phyloP scores from a whole-genome alignment of 169 alveolate genomes.

The Plasmodium blacklocki region DNA sequence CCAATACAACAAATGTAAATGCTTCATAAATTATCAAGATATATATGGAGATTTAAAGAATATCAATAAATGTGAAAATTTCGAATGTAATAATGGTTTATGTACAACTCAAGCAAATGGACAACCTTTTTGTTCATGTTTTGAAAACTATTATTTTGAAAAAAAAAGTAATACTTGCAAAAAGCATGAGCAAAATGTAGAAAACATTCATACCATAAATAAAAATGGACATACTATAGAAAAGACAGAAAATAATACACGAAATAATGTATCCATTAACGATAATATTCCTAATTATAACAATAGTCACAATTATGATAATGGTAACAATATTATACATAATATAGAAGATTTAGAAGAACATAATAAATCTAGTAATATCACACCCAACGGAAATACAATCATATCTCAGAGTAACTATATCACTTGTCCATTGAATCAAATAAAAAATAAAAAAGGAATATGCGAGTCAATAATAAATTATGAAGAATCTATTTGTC shows the following conservation, averaged over 20 bases:
- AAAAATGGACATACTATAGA: background rate
- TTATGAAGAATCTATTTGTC: slow-evolving; percentile 20
- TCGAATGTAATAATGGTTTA: slow-evolving; percentile 24
- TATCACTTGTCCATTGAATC: background rate
- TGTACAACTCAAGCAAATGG: slow-evolving; percentile 51
- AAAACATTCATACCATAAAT: background rate
- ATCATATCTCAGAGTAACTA: background rate
- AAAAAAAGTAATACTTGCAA: slow-evolving; percentile 20
- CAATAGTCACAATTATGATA: no score
- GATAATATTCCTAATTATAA: no score
- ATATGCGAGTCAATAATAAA: background rate
- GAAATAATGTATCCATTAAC: no score
- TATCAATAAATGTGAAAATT: slow-evolving; percentile 39
- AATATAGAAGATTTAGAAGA: background rate
- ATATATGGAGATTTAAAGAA: background rate
- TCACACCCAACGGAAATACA: background rate
- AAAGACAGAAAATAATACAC: background rate
- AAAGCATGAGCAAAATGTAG: slow-evolving; percentile 22
- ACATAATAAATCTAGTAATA: background rate
- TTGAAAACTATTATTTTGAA: slow-evolving; percentile 59
- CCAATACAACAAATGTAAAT: slow-evolving; percentile 23
- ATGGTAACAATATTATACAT: background rate
- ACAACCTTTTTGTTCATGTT: slow-evolving; percentile 64
- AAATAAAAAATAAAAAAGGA: slow-evolving; percentile 22
- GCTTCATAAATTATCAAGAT: slow-evolving; percentile 29